Percentiles rank a stretch among this genome's conserved stretches.
These are phyloP conservation scores for Trichoderma polysporum DNA, from an alignment of 2,329 filamentous ascomycete genomes.

Conservation along the genomic window DNA sequence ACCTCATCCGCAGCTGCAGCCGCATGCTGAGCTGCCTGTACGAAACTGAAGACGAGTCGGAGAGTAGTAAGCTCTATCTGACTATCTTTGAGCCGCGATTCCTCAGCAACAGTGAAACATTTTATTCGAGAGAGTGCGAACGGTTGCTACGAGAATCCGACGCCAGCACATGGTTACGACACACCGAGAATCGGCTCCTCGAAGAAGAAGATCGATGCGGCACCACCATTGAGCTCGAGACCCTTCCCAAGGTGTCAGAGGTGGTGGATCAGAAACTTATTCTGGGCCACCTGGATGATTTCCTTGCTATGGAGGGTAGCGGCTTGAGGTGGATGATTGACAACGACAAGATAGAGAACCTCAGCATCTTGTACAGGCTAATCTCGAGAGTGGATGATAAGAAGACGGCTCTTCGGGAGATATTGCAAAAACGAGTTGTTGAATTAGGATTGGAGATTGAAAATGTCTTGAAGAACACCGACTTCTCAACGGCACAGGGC, in stretches of 20 bases:
- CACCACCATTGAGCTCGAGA: constrained; percentile 74
- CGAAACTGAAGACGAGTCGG: constrained; percentile 74
- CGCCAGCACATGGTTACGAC: constrained; percentile 76
- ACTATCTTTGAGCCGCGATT: constrained; percentile 80
- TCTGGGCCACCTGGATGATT: constrained; percentile 70
- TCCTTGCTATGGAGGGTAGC: constrained; percentile 80
- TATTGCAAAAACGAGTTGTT: constrained; percentile 71
- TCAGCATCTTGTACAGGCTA: constrained; percentile 78
- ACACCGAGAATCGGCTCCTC: constrained; percentile 69
- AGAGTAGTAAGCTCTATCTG: constrained; percentile 78
- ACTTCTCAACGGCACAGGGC: constrained; percentile 47
- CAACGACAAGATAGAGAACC: constrained; percentile 76
- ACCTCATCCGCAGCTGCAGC: constrained; percentile 76
- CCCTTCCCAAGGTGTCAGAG: constrained; percentile 67
- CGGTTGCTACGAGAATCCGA: constrained; percentile 74
- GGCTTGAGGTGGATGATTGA: constrained; percentile 89
- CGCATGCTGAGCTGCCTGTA: constrained; percentile 90
- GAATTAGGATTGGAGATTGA: constrained; percentile 84
- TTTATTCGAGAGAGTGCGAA: constrained; percentile 75
- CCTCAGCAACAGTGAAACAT: constrained; percentile 65
- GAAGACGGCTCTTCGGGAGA: constrained; percentile 67
- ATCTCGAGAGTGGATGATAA: constrained; percentile 74
- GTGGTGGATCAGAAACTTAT: constrained; percentile 85
- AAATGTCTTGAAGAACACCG: constrained; percentile 56
- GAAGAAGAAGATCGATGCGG: constrained; percentile 83